Evolutionary conservation across 2,329 filamentous ascomycete species (phyloP).

Genomic region (Colletotrichum aenigma): DNA sequence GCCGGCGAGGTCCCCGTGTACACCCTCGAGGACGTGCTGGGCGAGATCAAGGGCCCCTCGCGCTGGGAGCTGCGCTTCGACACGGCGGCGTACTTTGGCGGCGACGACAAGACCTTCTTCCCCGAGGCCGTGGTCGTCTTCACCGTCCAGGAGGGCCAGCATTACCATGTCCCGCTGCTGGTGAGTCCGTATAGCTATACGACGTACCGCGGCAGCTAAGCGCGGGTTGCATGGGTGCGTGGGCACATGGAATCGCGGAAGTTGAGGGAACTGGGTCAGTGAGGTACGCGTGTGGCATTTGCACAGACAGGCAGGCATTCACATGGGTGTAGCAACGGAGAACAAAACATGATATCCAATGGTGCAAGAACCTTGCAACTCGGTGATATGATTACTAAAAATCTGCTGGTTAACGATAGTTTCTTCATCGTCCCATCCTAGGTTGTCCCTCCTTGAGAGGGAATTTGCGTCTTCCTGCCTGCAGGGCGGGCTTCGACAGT

Average conservation of each 20-base stretch:
- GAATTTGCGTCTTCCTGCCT: not conserved
- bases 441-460: not conserved
- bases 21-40: slow-evolving; percentile 61
- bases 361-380: not conserved
- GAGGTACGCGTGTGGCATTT: not conserved
- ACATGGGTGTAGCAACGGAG: not conserved
- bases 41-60: slow-evolving; percentile 48
- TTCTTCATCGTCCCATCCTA: not conserved
- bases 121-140: slow-evolving; percentile 63
- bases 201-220: slow-evolving; percentile 78
- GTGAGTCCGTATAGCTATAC: slow-evolving; percentile 82
- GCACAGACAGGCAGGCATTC: not conserved
- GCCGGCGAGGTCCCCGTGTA: slow-evolving; percentile 63
- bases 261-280: not conserved
- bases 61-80: slow-evolving; percentile 76
- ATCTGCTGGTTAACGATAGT: slow-evolving; percentile 18
- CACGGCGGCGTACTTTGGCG: slow-evolving; percentile 74
- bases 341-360: not conserved
- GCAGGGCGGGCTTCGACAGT: not conserved
- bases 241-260: not conserved
- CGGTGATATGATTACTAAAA: not conserved
- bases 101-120: slow-evolving; percentile 64
- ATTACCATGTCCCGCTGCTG: slow-evolving; percentile 81
- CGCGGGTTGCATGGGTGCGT: not conserved
- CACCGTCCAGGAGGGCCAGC: slow-evolving; percentile 60